Conservation (phyloP, 441 rosid species). For the Theobroma grandiflorum region DNA sequence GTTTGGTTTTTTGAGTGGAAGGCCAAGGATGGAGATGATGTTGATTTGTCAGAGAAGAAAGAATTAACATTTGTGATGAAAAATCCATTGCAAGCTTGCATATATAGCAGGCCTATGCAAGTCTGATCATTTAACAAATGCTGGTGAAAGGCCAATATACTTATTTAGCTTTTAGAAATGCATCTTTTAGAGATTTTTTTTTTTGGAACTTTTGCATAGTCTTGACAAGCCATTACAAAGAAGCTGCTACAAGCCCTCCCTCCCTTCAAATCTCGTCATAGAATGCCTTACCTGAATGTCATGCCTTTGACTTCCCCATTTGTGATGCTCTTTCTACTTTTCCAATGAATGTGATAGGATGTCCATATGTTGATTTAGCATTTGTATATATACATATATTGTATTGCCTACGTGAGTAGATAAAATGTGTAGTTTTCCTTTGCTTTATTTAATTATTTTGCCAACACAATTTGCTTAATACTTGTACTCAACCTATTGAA, state of each 20-base stretch:
- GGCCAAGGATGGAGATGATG: slow-evolving; percentile 36
- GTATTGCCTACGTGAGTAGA: no score
- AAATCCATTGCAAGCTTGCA: slow-evolving; percentile 39
- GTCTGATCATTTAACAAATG: no score
- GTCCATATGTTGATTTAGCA: neutral
- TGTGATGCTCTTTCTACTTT: neutral
- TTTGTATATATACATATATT: no score
- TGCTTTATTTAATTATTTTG: no score
- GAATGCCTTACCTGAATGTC: neutral
- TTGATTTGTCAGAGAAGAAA: slow-evolving; percentile 45
- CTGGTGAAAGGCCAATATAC: neutral
- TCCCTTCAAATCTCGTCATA: no score
- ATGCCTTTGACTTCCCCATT: neutral
- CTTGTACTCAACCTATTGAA: no score
- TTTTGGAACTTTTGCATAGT: neutral
- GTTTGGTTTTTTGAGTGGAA: slow-evolving; percentile 47
- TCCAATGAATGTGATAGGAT: neutral
- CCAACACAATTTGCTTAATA: no score
- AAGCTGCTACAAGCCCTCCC: neutral
- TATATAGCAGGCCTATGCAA: neutral
- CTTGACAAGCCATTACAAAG: neutral
- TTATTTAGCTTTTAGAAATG: no score
- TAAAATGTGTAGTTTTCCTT: neutral
- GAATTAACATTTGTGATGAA: slow-evolving; percentile 39
- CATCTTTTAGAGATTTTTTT: no score